These are phyloP conservation scores for Cercospora sp. DNA, from an alignment of 2,329 filamentous ascomycete species.

Conservation along the genomic window DNA sequence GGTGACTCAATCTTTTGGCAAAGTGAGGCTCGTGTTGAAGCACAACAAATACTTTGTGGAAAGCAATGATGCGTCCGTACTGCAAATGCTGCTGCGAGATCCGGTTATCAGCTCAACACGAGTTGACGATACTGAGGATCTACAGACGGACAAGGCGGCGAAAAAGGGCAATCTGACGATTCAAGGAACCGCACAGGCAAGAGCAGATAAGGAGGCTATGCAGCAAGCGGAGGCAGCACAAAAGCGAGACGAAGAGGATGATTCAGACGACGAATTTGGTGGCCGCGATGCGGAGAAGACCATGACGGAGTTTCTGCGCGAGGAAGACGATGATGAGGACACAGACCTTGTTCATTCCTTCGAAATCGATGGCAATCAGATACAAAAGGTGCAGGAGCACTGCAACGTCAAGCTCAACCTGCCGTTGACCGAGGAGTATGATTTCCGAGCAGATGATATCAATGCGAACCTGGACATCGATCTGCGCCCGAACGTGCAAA, in stretches of 20 bases:
- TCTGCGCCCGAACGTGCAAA: constrained; percentile 82
- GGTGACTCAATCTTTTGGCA: constrained; percentile 88
- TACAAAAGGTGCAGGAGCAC: constrained; percentile 84
- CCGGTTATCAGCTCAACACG: constrained; percentile 76
- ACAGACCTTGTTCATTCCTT: constrained; percentile 89
- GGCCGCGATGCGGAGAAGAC: constrained; percentile 49
- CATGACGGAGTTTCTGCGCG: constrained; percentile 67
- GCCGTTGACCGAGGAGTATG: constrained; percentile 93
- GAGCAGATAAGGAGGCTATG: constrained; percentile 74
- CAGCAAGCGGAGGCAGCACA: constrained; percentile 49
- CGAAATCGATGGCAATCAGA: constrained; percentile 77
- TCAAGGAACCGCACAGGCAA: constrained; percentile 89
- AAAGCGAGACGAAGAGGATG: constrained; percentile 51
- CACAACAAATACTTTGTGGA: constrained; percentile 94
- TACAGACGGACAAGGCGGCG: constrained; percentile 78
- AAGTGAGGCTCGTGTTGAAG: constrained; percentile 91
- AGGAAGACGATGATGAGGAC: constrained; percentile 80
- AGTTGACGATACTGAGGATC: constrained; percentile 69
- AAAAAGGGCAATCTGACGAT: constrained; percentile 88
- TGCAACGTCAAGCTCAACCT: constrained; percentile 78
- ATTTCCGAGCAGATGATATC: constrained; percentile 85
- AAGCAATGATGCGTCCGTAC: constrained; percentile 80
- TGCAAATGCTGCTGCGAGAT: constrained; percentile 85
- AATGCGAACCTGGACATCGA: constrained; percentile 95
- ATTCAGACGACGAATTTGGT: constrained; percentile 58